A percentile compares a stretch with the other conserved stretches of the same genome.
phyloP scores from a whole-genome alignment of 495 filamentous ascomycete species.

The Polyplosphaeria fusca region DNA sequence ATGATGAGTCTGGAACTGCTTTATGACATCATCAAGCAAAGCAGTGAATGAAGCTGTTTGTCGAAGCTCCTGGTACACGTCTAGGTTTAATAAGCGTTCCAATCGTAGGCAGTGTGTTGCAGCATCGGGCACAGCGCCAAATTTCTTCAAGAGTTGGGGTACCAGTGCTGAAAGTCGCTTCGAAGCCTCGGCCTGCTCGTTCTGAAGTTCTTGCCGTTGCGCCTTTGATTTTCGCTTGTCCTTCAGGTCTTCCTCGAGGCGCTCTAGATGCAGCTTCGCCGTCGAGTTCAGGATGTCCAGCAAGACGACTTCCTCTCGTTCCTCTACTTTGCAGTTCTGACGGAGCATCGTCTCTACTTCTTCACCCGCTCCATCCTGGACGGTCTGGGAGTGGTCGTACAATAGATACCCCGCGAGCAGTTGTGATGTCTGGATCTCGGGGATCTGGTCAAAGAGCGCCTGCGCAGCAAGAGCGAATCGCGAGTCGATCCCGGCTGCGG shows the following conservation, averaged over 20 bases:
- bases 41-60: slow-evolving; percentile 79
- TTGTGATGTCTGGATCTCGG: slow-evolving; percentile 82
- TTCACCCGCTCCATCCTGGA: slow-evolving; percentile 46
- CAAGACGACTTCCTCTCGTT: slow-evolving; percentile 77
- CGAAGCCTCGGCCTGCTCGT: slow-evolving; percentile 70
- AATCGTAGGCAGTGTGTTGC: slow-evolving; percentile 80
- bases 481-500: slow-evolving; percentile 63
- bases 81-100: slow-evolving; percentile 82
- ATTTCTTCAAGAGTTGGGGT: slow-evolving; percentile 84
- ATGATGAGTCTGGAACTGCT: slow-evolving; percentile 87
- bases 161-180: slow-evolving; percentile 72
- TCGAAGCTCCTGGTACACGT: slow-evolving; percentile 83
- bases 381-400: slow-evolving; percentile 74
- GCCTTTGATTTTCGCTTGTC: slow-evolving; percentile 50
- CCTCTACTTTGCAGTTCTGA: slow-evolving; percentile 64
- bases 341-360: slow-evolving; percentile 58
- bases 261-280: slow-evolving; percentile 63
- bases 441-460: slow-evolving; percentile 75
- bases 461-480: slow-evolving; percentile 81
- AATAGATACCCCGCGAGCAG: slow-evolving; percentile 83
- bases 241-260: slow-evolving; percentile 43
- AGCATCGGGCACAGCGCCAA: slow-evolving; percentile 79
- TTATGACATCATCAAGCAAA: slow-evolving; percentile 86
- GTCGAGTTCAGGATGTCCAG: slow-evolving; percentile 81
- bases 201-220: slow-evolving; percentile 56